Conservation (phyloP, 495 filamentous ascomycete species). For the Pseudevernia furfuracea region DNA sequence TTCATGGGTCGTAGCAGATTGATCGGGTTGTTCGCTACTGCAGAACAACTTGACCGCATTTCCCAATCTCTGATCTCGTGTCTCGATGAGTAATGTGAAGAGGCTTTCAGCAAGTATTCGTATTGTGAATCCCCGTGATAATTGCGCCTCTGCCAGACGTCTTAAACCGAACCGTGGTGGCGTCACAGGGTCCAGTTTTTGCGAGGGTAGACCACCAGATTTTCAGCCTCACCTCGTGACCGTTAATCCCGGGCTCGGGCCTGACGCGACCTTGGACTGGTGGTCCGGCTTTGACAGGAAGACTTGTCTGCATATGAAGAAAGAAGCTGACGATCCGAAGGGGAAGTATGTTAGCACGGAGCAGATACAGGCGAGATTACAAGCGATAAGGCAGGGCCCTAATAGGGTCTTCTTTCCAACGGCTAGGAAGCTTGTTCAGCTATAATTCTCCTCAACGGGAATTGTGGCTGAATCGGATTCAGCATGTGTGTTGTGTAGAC, state of each 20-base stretch:
- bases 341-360: not conserved
- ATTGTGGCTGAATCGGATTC: not conserved
- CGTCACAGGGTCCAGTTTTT: not conserved
- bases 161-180: not conserved
- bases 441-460: not conserved
- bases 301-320: not conserved
- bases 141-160: not conserved
- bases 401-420: not conserved
- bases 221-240: not conserved
- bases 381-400: not conserved
- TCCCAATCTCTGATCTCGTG: not conserved
- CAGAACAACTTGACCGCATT: conserved; percentile 4
- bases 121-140: not conserved
- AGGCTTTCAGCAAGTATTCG: not conserved
- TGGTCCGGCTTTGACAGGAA: not conserved
- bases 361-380: not conserved
- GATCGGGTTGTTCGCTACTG: not conserved
- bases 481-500: not conserved
- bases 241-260: not conserved
- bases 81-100: not conserved
- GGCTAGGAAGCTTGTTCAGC: not conserved
- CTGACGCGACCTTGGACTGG: not conserved
- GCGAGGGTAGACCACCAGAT: not conserved
- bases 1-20: not conserved
- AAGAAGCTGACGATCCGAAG: not conserved